Percentiles rank a stretch among this genome's conserved stretches.
Conservation (phyloP, 176 grass and related monocot species). For the Saccharum officinarum region DNA sequence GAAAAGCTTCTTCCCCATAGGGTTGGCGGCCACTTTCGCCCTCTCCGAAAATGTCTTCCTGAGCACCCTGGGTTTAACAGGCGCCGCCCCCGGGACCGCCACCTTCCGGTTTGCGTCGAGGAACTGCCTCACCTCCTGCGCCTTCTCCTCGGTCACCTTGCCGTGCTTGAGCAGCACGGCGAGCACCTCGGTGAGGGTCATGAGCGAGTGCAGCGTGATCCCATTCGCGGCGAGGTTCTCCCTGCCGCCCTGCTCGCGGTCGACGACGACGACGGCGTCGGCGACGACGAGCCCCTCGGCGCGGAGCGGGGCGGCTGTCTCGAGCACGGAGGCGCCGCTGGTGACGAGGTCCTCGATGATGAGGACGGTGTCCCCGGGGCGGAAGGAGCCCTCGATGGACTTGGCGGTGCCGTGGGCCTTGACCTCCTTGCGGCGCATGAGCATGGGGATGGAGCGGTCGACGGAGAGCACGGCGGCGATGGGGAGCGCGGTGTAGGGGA, state of each 20-base stretch:
- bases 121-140: constrained; percentile 73
- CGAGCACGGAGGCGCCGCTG: constrained; percentile 88
- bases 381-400: constrained; percentile 73
- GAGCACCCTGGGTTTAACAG: constrained; percentile 8
- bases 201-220: constrained; percentile 71
- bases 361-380: constrained; percentile 57
- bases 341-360: constrained; percentile 95
- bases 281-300: constrained; percentile 54
- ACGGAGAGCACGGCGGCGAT: constrained; percentile 83
- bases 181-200: constrained; percentile 80
- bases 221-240: constrained; percentile 76
- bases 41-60: constrained; percentile 60
- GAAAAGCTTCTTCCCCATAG: constrained; percentile 77
- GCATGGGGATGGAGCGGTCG: constrained; percentile 68
- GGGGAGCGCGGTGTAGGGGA: constrained; percentile 94
- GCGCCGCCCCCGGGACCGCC: constrained; percentile 41
- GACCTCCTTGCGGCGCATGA: constrained; percentile 95
- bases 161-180: constrained; percentile 58
- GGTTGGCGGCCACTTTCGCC: constrained; percentile 59
- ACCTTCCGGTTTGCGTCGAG: constrained; percentile 84
- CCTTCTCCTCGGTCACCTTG: constrained; percentile 71
- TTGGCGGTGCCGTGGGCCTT: constrained; percentile 91
- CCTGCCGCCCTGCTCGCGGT: constrained; percentile 84
- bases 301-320: constrained; percentile 68
- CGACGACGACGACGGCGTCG: constrained; percentile 80